Evolutionary conservation across 2,329 filamentous ascomycete genomes (phyloP).

Genomic region (Saccharata proteae): DNA sequence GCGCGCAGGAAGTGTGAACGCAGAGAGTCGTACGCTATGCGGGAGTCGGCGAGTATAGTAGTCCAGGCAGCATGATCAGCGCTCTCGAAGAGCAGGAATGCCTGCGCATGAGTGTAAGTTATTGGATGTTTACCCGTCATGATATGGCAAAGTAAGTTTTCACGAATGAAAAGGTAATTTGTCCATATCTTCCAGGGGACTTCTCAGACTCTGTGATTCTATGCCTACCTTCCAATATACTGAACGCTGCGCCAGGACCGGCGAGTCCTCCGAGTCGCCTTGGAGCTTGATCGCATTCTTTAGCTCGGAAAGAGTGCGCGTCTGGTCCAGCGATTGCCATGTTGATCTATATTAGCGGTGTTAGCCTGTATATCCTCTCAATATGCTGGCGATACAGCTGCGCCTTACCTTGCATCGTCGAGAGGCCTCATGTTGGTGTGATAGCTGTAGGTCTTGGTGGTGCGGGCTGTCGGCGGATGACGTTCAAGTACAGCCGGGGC

Average conservation of each 20-base stretch:
- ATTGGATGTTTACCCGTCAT: too few species aligned
- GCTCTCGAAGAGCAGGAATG: slow-evolving; percentile 67
- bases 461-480: slow-evolving; percentile 6
- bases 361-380: background rate
- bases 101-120: slow-evolving; percentile 41
- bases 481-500: too few species aligned
- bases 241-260: slow-evolving; percentile 52
- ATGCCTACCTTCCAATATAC: slow-evolving; percentile 74
- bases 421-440: slow-evolving; percentile 7
- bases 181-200: background rate
- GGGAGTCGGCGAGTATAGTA: slow-evolving; percentile 52
- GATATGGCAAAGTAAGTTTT: slow-evolving; percentile 4
- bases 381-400: too few species aligned
- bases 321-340: slow-evolving; percentile 8
- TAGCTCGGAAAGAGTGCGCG: slow-evolving; percentile 6
- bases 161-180: slow-evolving; percentile 1
- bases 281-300: slow-evolving; percentile 5
- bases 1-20: slow-evolving; percentile 66
- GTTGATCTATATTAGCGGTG: slow-evolving; percentile 5
- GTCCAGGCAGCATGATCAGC: slow-evolving; percentile 56
- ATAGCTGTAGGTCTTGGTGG: slow-evolving; percentile 4
- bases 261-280: slow-evolving; percentile 1
- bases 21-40: slow-evolving; percentile 61
- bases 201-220: slow-evolving; percentile 9
- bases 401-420: slow-evolving; percentile 9